Evolutionary conservation across 768 basidiomycete genomes (phyloP).

Genomic region (Podaxis carcinomalis): DNA sequence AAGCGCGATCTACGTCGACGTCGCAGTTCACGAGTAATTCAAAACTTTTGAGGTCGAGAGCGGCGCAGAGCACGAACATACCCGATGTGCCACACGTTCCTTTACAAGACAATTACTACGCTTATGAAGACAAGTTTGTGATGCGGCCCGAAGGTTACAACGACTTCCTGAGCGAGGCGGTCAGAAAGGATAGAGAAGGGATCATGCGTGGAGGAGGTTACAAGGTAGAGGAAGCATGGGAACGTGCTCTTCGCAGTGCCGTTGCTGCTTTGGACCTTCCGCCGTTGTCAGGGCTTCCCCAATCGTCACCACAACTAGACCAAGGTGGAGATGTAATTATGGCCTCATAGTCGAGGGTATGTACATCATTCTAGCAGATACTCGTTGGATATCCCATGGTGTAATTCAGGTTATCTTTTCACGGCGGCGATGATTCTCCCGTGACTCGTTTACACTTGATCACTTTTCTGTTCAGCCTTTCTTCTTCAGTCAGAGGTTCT

Average conservation of each 20-base stretch:
- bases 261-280: slow-evolving; percentile 68
- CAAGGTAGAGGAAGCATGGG: slow-evolving; percentile 79
- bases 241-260: slow-evolving; percentile 68
- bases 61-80: slow-evolving; percentile 58
- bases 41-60: slow-evolving; percentile 54
- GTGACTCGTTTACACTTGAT: slow-evolving; percentile 28
- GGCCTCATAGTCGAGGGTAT: slow-evolving; percentile 18
- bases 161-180: slow-evolving; percentile 72
- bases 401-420: background rate
- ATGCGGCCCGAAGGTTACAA: slow-evolving; percentile 55
- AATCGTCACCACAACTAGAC: slow-evolving; percentile 18
- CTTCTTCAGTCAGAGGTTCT: slow-evolving; percentile 49
- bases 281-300: slow-evolving; percentile 35
- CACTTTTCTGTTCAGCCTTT: slow-evolving; percentile 45
- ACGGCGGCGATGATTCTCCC: background rate
- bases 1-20: slow-evolving; percentile 48
- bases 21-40: slow-evolving; percentile 43
- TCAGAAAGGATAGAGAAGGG: slow-evolving; percentile 70
- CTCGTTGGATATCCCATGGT: background rate
- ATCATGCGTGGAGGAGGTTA: slow-evolving; percentile 85
- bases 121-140: slow-evolving; percentile 65
- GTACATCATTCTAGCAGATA: slow-evolving; percentile 3
- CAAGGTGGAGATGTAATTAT: slow-evolving; percentile 42
- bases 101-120: slow-evolving; percentile 71
- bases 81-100: slow-evolving; percentile 82